Evolutionary conservation across 2,329 filamentous ascomycete genomes (phyloP).

Genomic region (Aspergillus japonicus): DNA sequence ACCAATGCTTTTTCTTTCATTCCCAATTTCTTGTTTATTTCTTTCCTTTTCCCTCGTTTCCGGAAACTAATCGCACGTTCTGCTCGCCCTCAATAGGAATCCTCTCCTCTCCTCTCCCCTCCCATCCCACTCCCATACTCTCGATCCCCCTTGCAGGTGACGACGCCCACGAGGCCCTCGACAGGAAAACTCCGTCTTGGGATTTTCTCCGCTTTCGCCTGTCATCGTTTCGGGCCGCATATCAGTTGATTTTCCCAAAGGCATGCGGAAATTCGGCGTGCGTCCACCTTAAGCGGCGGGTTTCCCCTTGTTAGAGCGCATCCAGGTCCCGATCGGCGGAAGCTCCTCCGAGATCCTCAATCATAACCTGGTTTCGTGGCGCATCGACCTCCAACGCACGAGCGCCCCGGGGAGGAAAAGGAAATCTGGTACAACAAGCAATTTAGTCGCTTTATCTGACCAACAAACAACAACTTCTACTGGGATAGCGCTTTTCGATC

Average conservation of each 20-base stretch:
- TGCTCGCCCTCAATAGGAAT: background rate
- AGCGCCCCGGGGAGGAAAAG: background rate
- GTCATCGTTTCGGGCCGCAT: conserved; percentile 4
- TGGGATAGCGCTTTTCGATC: background rate
- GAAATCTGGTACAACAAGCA: background rate
- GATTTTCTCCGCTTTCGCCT: conserved; percentile 8
- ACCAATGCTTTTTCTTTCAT: conserved; percentile 1
- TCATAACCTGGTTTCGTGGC: background rate
- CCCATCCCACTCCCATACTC: background rate
- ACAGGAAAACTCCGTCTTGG: background rate
- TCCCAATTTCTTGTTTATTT: background rate
- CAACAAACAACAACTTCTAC: background rate
- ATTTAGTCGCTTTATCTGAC: background rate
- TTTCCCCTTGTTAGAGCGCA: conserved; percentile 24
- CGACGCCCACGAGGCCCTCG: conserved; percentile 5
- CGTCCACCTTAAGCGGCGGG: conserved; percentile 23
- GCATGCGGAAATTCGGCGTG: conserved; percentile 9
- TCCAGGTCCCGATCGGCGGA: conserved; percentile 10
- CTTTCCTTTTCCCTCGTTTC: background rate
- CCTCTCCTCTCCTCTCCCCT: background rate
- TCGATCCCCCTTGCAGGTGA: conserved; percentile 5
- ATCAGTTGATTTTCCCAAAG: background rate
- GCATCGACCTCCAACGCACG: background rate
- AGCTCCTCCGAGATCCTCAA: conserved; percentile 2
- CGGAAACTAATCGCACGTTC: conserved; percentile 4